These are phyloP conservation scores for Claviceps pazoutovae DNA, from an alignment of 2,329 filamentous ascomycete genomes.

Conservation along the genomic window DNA sequence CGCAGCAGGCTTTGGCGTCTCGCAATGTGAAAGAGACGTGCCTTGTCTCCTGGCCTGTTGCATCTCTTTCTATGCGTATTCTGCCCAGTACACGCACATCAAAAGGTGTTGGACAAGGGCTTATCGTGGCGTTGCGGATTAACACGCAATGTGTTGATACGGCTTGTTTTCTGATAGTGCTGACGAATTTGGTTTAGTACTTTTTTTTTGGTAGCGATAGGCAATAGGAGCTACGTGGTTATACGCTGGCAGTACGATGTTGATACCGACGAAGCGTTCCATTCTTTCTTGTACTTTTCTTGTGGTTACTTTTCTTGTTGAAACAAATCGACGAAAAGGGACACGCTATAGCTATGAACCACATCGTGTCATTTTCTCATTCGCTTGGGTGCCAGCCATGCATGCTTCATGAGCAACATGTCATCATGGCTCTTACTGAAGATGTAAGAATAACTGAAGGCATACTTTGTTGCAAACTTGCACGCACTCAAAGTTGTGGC, in stretches of 20 bases:
- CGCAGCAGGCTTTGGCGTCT: neutral
- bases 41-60: neutral
- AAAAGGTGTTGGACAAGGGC: constrained; percentile 30
- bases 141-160: constrained; percentile 8
- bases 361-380: too few species aligned
- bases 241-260: neutral
- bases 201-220: constrained; percentile 12
- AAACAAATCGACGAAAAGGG: too few species aligned
- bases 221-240: constrained; percentile 10
- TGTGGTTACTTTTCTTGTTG: too few species aligned
- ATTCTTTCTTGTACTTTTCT: too few species aligned
- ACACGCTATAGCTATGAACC: too few species aligned
- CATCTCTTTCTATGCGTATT: constrained; percentile 25
- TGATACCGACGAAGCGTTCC: neutral
- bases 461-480: too few species aligned
- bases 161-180: constrained; percentile 15
- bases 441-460: too few species aligned
- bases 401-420: too few species aligned
- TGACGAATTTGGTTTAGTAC: constrained; percentile 7
- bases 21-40: neutral
- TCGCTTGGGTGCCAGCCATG: too few species aligned
- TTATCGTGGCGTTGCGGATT: constrained; percentile 15
- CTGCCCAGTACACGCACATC: constrained; percentile 29
- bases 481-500: too few species aligned
- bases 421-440: too few species aligned